Evolutionary conservation across 192 early-diverging fungal species (phyloP).

Genomic region (Geosiphon pyriformis): DNA sequence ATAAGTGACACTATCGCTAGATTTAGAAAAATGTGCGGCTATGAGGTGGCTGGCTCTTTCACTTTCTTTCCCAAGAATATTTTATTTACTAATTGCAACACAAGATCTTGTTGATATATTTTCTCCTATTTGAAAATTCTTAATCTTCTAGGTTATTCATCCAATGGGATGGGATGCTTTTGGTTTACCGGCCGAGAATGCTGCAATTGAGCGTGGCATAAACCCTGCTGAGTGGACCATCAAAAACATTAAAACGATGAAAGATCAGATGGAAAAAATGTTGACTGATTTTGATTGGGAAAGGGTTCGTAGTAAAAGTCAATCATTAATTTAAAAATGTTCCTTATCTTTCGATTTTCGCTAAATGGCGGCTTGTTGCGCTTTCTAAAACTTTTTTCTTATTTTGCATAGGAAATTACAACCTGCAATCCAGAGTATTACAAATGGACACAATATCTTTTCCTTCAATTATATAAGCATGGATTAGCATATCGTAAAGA

Average conservation of each 20-base stretch:
- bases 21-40: constrained; percentile 70
- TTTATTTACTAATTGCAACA: background rate
- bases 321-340: too few relatives aligned
- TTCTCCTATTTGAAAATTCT: too few relatives aligned
- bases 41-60: constrained; percentile 41
- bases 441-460: constrained; percentile 91
- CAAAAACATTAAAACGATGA: constrained; percentile 80
- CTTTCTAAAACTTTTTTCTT: background rate
- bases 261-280: constrained; percentile 68
- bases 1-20: constrained; percentile 83
- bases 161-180: constrained; percentile 99
- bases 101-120: background rate
- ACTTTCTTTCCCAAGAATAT: background rate
- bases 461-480: constrained; percentile 69
- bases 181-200: constrained; percentile 97
- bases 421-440: constrained; percentile 89
- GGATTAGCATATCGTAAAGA: constrained; percentile 86
- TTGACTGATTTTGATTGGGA: constrained; percentile 89
- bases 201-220: constrained; percentile 78
- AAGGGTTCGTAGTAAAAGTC: constrained; percentile 37
- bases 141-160: constrained; percentile 58
- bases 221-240: constrained; percentile 79
- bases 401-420: constrained; percentile 57
- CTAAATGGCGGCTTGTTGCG: too few relatives aligned
- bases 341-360: too few relatives aligned